Evolutionary conservation across 2,329 filamentous ascomycete genomes (phyloP).

Genomic region (Pseudogymnoascus destructans): DNA sequence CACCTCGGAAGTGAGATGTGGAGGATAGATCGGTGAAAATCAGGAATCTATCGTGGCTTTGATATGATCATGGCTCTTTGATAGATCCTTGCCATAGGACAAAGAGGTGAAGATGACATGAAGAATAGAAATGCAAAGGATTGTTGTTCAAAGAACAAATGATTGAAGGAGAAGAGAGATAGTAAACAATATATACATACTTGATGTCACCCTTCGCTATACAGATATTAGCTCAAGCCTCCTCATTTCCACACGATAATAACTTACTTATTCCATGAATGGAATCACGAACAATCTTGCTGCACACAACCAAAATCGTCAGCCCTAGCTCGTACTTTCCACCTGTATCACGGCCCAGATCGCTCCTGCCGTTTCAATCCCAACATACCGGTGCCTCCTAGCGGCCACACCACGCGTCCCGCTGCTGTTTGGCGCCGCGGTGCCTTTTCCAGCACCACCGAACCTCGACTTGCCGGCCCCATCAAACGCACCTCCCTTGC

Average conservation of each 20-base stretch:
- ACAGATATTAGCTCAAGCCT: conserved; percentile 15
- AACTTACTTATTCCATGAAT: conserved; percentile 39
- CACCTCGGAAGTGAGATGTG: not conserved
- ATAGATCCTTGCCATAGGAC: not conserved
- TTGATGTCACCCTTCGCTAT: conserved; percentile 42
- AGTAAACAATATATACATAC: conserved; percentile 26
- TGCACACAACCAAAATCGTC: conserved; percentile 16
- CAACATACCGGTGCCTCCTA: not conserved
- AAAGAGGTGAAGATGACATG: not conserved
- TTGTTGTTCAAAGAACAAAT: not conserved
- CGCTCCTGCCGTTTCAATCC: not conserved
- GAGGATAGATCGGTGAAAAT: not conserved
- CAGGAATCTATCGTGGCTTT: not conserved
- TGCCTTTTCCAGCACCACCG: not conserved
- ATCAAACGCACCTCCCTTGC: not conserved
- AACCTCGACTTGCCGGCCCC: not conserved
- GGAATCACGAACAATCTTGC: conserved; percentile 36
- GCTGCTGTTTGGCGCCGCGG: not conserved
- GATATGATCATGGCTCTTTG: not conserved
- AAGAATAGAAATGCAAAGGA: not conserved
- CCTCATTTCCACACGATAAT: not conserved
- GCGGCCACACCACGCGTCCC: not conserved
- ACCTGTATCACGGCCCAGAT: not conserved
- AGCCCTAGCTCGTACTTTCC: not conserved
- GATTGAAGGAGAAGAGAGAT: not conserved